phyloP scores from a whole-genome alignment of 768 basidiomycete species.

The Podaxis pistillaris region DNA sequence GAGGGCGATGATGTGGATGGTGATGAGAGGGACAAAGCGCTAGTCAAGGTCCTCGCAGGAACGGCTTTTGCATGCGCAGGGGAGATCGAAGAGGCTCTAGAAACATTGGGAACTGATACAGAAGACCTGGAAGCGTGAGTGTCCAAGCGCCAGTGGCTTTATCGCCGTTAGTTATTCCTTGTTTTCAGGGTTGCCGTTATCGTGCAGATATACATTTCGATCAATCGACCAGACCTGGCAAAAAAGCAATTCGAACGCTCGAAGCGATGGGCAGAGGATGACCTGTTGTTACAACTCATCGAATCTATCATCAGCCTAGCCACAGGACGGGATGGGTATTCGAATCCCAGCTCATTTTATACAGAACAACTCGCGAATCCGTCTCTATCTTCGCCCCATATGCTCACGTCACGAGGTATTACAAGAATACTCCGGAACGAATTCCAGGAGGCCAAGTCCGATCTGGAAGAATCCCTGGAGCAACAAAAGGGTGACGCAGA shows the following conservation, averaged over 20 bases:
- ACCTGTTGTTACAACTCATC: constrained; percentile 84
- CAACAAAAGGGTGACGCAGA: constrained; percentile 62
- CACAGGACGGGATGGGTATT: constrained; percentile 70
- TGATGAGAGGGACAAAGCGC: constrained; percentile 64
- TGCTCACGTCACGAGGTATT: constrained; percentile 78
- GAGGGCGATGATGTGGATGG: constrained; percentile 76
- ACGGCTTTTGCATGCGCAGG: constrained; percentile 82
- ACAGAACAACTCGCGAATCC: constrained; percentile 84
- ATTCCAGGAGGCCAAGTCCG: constrained; percentile 72
- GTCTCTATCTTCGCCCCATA: constrained; percentile 67
- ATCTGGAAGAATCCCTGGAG: constrained; percentile 71
- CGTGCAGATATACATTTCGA: constrained; percentile 88
- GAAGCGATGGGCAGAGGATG: constrained; percentile 86
- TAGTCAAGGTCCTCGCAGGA: constrained; percentile 80
- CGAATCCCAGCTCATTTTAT: constrained; percentile 61
- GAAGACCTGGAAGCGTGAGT: constrained; percentile 88
- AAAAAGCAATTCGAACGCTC: constrained; percentile 82
- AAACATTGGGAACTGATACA: constrained; percentile 75
- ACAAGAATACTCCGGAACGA: constrained; percentile 78
- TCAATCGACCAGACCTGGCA: constrained; percentile 83
- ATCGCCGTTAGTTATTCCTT: not conserved
- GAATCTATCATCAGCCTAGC: constrained; percentile 80
- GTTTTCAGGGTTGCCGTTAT: constrained; percentile 69
- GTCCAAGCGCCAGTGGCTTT: not conserved
- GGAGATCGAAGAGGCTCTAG: constrained; percentile 90